Conservation (phyloP, 2,329 filamentous ascomycete genomes). For the Tothia fuscella region DNA sequence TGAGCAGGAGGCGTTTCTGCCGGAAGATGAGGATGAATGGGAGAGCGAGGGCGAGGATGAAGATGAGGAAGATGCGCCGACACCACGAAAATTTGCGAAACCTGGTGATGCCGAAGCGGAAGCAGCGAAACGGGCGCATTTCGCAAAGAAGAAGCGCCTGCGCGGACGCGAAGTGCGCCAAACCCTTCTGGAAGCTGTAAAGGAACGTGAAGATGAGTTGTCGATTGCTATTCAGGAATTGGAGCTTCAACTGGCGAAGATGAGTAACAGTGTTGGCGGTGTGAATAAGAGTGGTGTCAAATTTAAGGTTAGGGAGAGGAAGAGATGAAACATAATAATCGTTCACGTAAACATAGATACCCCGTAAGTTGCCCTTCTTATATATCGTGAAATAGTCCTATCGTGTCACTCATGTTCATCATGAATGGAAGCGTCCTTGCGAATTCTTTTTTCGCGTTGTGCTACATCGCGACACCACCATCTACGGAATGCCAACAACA, state of each 20-base stretch:
- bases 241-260: constrained; percentile 47
- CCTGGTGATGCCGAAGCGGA: not conserved
- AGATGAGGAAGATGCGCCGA: constrained; percentile 14
- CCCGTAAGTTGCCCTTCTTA: no score
- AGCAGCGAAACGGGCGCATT: constrained; percentile 16
- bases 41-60: constrained; percentile 17
- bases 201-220: constrained; percentile 43
- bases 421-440: no score
- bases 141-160: constrained; percentile 20
- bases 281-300: constrained; percentile 52
- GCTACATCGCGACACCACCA: no score
- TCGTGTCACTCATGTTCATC: no score
- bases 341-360: no score
- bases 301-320: constrained; percentile 52
- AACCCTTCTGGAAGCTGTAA: constrained; percentile 39
- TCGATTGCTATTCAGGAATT: constrained; percentile 43
- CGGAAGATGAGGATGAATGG: constrained; percentile 21
- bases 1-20: constrained; percentile 29
- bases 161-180: constrained; percentile 34
- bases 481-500: no score
- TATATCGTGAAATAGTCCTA: no score
- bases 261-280: constrained; percentile 48
- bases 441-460: no score
- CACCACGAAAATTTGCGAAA: constrained; percentile 11
- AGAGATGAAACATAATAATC: constrained; percentile 29